Base-by-base conservation (phyloP, 1,139 yeast genomes). In the Torulaspora globosa region DNA sequence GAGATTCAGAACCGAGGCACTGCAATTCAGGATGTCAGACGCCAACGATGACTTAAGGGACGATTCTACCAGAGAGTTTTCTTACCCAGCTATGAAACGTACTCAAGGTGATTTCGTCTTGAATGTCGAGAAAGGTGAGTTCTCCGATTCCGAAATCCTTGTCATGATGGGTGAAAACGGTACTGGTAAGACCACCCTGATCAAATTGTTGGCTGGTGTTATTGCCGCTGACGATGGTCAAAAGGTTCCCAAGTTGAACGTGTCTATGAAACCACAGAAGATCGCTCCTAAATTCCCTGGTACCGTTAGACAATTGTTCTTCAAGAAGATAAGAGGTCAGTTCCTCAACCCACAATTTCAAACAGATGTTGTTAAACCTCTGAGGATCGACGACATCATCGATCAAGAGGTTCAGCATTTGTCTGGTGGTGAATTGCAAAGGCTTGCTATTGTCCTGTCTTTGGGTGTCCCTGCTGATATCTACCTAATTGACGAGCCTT, bases 121-220 rank as follows among this genome's bases (percentile, higher is more conserved):
- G 67, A 73, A 70, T 51, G 84, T 94, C 52, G 84, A 86, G 64
- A 67, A 78, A 36, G 98, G 98, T 72, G 92, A 85, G 51, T 92
- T 90, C 71, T 84, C 95, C 50, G 95, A 92, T 69, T 87, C 97
- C 36, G 98, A 92, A 73, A 92, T 92, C 61, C 78, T 92, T 65
- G 98, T 92, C 50, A 88, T 92, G 97, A 90, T 92, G 96, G 98
- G 98, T 68, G 98, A 92, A 74, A 92, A 92, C 69, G 98, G 98
- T 74, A 92, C 98, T 19, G 98, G 98, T 76, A 92, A 92, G 74
- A 92, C 98, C 36, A 92, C 98, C 7, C 84, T 92, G 75, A 90
- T 97, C 78, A 86, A 84, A 68, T 74, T 92, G 64, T 76, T 92
- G 60, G 97, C 98, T 16, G 98, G 98, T 63, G 88, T 88, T 36